Conservation (phyloP, 2,329 filamentous ascomycete species). For the Aspergillus chevalieri region DNA sequence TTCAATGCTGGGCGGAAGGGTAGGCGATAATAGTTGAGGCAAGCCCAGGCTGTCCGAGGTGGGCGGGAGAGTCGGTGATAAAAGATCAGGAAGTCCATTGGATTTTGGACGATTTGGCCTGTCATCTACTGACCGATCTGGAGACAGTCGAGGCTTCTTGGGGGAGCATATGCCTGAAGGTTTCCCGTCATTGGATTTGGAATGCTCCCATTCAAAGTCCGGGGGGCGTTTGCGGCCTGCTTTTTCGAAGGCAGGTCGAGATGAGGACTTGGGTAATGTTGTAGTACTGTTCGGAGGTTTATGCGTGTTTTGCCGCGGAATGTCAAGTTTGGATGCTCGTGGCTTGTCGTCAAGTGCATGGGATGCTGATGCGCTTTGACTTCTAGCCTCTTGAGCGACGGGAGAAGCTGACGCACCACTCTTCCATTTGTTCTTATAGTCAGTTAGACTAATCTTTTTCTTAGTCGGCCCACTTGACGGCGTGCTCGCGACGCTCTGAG, state of each 20-base stretch:
- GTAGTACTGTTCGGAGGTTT: constrained; percentile 5
- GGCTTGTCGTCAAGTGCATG: constrained; percentile 15
- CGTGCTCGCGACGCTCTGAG: constrained; percentile 34
- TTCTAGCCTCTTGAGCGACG: constrained; percentile 15
- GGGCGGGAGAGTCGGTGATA: constrained; percentile 39
- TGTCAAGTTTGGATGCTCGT: constrained; percentile 13
- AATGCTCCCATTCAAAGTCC: constrained; percentile 15
- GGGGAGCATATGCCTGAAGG: constrained; percentile 22
- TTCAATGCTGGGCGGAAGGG: constrained; percentile 51
- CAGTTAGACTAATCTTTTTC: constrained; percentile 58
- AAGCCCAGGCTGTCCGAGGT: constrained; percentile 36
- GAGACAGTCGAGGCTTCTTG: constrained; percentile 38
- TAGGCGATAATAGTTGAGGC: constrained; percentile 53
- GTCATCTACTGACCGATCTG: constrained; percentile 25
- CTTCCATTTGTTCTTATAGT: constrained; percentile 54
- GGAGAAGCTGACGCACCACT: constrained; percentile 24
- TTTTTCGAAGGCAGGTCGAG: constrained; percentile 11
- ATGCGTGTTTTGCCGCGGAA: constrained; percentile 11
- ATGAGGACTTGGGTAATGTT: constrained; percentile 8
- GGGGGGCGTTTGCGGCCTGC: constrained; percentile 23
- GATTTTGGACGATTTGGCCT: constrained; percentile 18
- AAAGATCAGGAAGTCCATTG: constrained; percentile 29
- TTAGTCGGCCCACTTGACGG: constrained; percentile 40
- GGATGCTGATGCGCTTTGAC: constrained; percentile 12
- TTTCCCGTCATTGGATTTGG: constrained; percentile 10